Evolutionary conservation across 176 grass and related monocot species (phyloP), one percentile per base, ranked within the genome.

Genomic region (Aechmea fasciata): DNA sequence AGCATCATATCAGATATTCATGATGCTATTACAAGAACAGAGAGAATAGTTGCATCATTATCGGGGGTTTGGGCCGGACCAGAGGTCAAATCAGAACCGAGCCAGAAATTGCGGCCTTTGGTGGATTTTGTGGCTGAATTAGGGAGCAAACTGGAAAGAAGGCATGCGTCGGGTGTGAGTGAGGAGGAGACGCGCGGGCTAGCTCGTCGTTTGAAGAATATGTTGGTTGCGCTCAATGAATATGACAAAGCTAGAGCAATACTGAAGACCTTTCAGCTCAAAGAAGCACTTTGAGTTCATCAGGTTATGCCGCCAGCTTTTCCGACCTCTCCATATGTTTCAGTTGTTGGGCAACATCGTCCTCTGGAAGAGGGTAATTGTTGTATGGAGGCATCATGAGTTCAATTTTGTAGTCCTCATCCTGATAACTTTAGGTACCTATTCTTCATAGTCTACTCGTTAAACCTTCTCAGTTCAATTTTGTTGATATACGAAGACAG

Each of bases 181-280:
- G 80, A 83, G 57, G 83, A 90, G 11, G 89, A 93, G 71, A 83
- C 76, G 9, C 80, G 69, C 54, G 69, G 66, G 4, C 72, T 99
- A 75, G 94, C 87, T 68, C 86, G 84, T 15, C 90, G 89, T 65
- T 80, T 99, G 65, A 99, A 90, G 75, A 82, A 78, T 14, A 84
- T 93, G 75, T 61, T 99, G 55, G 77, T 84, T 11, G 50, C 18
- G 12, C 77, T 93, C 51, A 83, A 90, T 65, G 89, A 99, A 65
- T 93, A 99, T n/a, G 89, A 99, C 70, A 89, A 81, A 69, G 94
- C 94, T 74, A 87, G 84, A 81, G 80, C 70, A 71, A 85, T 99
- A 66, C 79, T 70, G 51, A 90, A 80, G 82, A 67, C 75, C 18
- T 93, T 99, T 71, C 77, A 90, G 57, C 79, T 99, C 62, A 93